These are phyloP conservation scores for Verticillium alfalfae DNA, from an alignment of 2,329 filamentous ascomycete genomes.

Conservation along the genomic window DNA sequence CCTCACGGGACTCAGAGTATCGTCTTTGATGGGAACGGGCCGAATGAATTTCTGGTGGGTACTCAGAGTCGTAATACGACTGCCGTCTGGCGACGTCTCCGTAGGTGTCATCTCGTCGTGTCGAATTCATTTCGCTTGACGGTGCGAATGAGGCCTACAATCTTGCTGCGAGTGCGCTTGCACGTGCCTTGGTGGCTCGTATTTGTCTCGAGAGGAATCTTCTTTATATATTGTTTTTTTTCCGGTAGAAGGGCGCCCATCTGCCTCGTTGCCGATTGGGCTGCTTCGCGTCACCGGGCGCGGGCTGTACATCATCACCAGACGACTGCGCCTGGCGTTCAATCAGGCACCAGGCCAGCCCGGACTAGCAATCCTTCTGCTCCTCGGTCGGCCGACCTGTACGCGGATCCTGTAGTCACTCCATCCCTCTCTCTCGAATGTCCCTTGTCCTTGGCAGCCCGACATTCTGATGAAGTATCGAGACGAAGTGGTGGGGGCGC, in stretches of 20 bases:
- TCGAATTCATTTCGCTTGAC: not conserved
- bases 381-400: not conserved
- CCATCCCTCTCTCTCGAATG: not conserved
- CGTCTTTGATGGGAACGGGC: not conserved
- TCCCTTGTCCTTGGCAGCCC: not conserved
- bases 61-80: not conserved
- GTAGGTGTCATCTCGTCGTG: not conserved
- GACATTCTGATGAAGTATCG: not conserved
- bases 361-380: not conserved
- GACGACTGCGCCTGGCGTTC: not conserved
- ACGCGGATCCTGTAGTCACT: not conserved
- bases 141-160: not conserved
- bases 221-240: not conserved
- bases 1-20: not conserved
- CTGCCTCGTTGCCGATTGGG: not conserved
- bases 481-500: not conserved
- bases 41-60: not conserved
- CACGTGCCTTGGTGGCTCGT: too few relatives aligned
- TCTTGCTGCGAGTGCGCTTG: not conserved
- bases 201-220: not conserved
- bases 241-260: not conserved
- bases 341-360: not conserved
- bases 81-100: not conserved
- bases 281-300: not conserved
- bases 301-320: not conserved